Evolutionary conservation across 164 flowering plant genomes (phyloP).

Genomic region (Stephania cephalantha): DNA sequence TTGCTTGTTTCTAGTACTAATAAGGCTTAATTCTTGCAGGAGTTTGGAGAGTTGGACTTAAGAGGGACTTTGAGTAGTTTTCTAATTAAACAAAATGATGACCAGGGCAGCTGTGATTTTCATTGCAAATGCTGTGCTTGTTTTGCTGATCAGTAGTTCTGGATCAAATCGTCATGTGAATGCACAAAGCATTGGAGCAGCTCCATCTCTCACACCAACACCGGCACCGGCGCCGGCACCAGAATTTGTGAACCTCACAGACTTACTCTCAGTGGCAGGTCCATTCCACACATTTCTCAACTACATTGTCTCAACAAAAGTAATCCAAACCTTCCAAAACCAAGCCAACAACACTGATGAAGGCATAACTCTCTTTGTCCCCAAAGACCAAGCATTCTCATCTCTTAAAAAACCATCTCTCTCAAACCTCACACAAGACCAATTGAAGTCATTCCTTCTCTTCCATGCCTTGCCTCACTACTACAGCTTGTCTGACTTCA

Average conservation of each 20-base stretch:
- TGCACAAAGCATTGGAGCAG: slow-evolving; percentile 27
- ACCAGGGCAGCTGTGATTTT: slow-evolving; percentile 17
- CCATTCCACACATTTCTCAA: slow-evolving; percentile 68
- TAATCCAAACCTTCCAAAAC: slow-evolving; percentile 72
- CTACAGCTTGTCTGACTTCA: slow-evolving; percentile 69
- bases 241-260: slow-evolving; percentile 57
- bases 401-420: slow-evolving; percentile 62
- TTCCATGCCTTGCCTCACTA: slow-evolving; percentile 73
- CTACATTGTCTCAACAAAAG: slow-evolving; percentile 55
- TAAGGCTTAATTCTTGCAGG: slow-evolving; percentile 24
- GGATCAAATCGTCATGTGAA: slow-evolving; percentile 16
- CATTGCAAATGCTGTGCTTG: not conserved
- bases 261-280: slow-evolving; percentile 73
- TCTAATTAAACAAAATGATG: slow-evolving; percentile 12
- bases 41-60: slow-evolving; percentile 21
- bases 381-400: slow-evolving; percentile 68
- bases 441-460: slow-evolving; percentile 55
- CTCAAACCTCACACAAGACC: slow-evolving; percentile 63
- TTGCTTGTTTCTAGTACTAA: not conserved
- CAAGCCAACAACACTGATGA: slow-evolving; percentile 78
- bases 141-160: slow-evolving; percentile 9
- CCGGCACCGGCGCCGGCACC: slow-evolving; percentile 90
- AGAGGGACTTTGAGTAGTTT: slow-evolving; percentile 12
- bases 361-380: slow-evolving; percentile 81
- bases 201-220: slow-evolving; percentile 30